A percentile compares a stretch with the other conserved stretches of the same genome.
Conservation (phyloP, 306 rosid genomes). For the Benincasa hispida region DNA sequence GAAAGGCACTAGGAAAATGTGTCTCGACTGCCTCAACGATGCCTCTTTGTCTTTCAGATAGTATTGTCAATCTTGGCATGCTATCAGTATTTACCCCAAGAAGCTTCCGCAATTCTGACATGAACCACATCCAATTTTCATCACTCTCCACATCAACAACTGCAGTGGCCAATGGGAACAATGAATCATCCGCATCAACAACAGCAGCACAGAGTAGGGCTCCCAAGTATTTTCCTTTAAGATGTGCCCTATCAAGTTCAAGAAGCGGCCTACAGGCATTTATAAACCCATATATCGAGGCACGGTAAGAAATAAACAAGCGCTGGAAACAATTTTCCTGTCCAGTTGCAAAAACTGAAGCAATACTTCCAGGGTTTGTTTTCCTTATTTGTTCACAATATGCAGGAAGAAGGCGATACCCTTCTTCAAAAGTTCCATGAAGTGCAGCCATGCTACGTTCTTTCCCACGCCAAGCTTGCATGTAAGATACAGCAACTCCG, state of each 20-base stretch:
- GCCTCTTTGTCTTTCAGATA: slow-evolving; percentile 81
- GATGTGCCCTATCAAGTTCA: slow-evolving; percentile 84
- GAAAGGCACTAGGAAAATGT: slow-evolving; percentile 87
- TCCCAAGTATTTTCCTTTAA: slow-evolving; percentile 90
- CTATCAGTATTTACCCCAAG: slow-evolving; percentile 88
- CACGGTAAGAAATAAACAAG: slow-evolving; percentile 72
- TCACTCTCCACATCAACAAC: slow-evolving; percentile 82
- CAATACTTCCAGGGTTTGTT: slow-evolving; percentile 88
- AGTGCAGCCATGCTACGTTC: slow-evolving; percentile 99
- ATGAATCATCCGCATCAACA: slow-evolving; percentile 83
- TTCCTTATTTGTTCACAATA: slow-evolving; percentile 88
- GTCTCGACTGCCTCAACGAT: slow-evolving; percentile 83
- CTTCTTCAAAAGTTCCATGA: slow-evolving; percentile 98
- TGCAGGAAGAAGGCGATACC: slow-evolving; percentile 80
- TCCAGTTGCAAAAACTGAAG: slow-evolving; percentile 87
- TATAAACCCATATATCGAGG: slow-evolving; percentile 88
- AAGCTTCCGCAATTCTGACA: slow-evolving; percentile 93
- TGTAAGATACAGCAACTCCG: slow-evolving; percentile 97
- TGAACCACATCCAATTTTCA: slow-evolving; percentile 99
- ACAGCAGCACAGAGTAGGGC: slow-evolving; percentile 79
- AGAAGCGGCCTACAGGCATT: slow-evolving; percentile 96
- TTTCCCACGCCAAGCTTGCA: slow-evolving; percentile 99
- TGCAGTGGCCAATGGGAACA: slow-evolving; percentile 86
- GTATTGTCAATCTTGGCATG: slow-evolving; percentile 91
- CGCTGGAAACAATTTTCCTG: slow-evolving; percentile 89